These are phyloP conservation scores for Ulmus americana DNA, from an alignment of 331 rosid genomes.

Conservation along the genomic window DNA sequence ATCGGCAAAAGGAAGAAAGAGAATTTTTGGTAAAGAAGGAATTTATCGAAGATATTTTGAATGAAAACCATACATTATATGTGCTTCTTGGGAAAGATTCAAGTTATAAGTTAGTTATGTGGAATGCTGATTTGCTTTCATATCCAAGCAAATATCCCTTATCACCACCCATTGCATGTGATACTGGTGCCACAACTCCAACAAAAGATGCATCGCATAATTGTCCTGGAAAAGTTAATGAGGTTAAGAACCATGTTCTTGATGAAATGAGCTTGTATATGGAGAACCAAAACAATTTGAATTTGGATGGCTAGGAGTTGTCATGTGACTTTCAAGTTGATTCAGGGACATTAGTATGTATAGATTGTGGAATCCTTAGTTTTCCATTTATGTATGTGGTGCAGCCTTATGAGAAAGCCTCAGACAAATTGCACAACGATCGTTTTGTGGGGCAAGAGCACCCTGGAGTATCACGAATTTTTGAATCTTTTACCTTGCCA, in stretches of 20 bases:
- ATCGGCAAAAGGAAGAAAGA: too few relatives aligned
- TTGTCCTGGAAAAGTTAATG: slow-evolving; percentile 32
- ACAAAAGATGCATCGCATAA: slow-evolving; percentile 34
- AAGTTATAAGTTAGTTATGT: slow-evolving; percentile 55
- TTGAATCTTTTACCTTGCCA: slow-evolving; percentile 25
- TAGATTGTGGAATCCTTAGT: slow-evolving; percentile 96
- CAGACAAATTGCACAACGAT: slow-evolving; percentile 38
- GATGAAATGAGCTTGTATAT: slow-evolving; percentile 73
- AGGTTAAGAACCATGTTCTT: slow-evolving; percentile 32
- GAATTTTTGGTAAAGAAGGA: too few relatives aligned
- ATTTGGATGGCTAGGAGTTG: slow-evolving; percentile 63
- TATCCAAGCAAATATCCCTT: slow-evolving; percentile 44
- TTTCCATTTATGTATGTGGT: slow-evolving; percentile 94
- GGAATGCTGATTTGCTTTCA: slow-evolving; percentile 84
- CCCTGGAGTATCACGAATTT: slow-evolving; percentile 17
- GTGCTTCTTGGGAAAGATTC: too few relatives aligned
- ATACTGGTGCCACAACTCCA: slow-evolving; percentile 33
- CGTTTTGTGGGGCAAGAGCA: slow-evolving; percentile 32
- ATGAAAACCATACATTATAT: too few relatives aligned
- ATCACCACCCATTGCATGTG: slow-evolving; percentile 37
- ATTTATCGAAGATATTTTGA: too few relatives aligned
- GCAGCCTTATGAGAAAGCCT: slow-evolving; percentile 68
- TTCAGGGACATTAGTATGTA: slow-evolving; percentile 91
- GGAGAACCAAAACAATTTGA: slow-evolving; percentile 56
- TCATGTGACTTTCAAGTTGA: slow-evolving; percentile 90